A percentile compares a stretch with the other conserved stretches of the same genome.
Conservation (phyloP, 139 green algal genomes). For the Coelastrella sp. region DNA sequence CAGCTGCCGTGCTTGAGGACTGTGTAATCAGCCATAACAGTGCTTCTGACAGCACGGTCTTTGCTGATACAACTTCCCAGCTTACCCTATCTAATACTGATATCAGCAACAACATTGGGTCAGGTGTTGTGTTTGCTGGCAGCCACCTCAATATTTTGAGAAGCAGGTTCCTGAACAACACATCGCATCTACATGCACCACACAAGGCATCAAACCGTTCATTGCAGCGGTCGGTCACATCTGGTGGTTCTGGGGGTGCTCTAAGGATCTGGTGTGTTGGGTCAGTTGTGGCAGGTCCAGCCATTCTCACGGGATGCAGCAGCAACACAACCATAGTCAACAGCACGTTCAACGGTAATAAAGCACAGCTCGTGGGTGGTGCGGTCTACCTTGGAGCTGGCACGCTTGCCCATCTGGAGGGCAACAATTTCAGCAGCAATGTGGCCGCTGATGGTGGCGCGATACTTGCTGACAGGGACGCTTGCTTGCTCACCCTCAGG, state of each 20-base stretch:
- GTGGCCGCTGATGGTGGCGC: background rate
- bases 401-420: background rate
- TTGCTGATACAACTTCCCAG: background rate
- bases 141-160: background rate
- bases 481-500: conserved; percentile 11
- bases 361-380: background rate
- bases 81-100: conserved; percentile 9
- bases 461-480: conserved; percentile 24
- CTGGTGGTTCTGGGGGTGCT: too few species aligned
- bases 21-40: conserved; percentile 1
- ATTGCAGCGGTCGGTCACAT: background rate
- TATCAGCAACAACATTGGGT: background rate
- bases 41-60: background rate
- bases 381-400: background rate
- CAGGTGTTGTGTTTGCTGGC: background rate
- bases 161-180: background rate
- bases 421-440: background rate
- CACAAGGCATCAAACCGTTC: background rate
- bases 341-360: conserved; percentile 8
- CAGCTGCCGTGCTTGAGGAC: background rate
- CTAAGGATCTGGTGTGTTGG: too few species aligned
- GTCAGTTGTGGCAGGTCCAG: too few species aligned
- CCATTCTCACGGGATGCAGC: background rate
- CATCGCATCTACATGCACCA: background rate
- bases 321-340: background rate